phyloP scores from a whole-genome alignment of 352 stramenopile genomes.

The Phytophthora cactorum region DNA sequence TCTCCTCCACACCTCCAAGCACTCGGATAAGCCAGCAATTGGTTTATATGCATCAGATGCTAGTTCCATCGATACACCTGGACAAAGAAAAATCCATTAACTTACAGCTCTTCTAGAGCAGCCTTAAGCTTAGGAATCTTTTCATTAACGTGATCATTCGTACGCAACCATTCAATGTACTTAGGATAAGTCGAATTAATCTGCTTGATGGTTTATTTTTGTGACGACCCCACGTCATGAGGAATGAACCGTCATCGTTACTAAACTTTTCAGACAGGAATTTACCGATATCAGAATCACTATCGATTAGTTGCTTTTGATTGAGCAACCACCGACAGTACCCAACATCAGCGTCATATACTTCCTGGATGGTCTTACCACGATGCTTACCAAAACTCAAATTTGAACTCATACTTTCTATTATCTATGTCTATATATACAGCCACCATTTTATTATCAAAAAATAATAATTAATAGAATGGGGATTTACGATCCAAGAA shows the following conservation, averaged over 20 bases:
- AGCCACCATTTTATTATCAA: too few species aligned
- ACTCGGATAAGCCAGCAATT: neutral
- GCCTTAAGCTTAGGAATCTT: constrained; percentile 2
- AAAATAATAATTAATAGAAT: too few species aligned
- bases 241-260: constrained; percentile 4
- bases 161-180: constrained; percentile 3
- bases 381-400: too few species aligned
- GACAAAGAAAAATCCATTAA: neutral
- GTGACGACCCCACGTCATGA: neutral
- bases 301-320: neutral
- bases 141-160: constrained; percentile 1
- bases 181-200: neutral
- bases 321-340: too few species aligned
- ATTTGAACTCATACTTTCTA: too few species aligned
- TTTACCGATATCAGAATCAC: neutral
- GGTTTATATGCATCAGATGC: neutral
- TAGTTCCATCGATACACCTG: neutral
- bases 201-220: constrained; percentile 7
- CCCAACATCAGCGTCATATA: too few species aligned
- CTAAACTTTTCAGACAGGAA: neutral
- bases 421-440: too few species aligned
- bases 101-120: neutral
- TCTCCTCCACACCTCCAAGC: neutral
- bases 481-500: too few species aligned
- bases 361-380: too few species aligned